These are phyloP conservation scores for Exophiala dermatitidis DNA, from an alignment of 2,329 filamentous ascomycete species.

Conservation along the genomic window DNA sequence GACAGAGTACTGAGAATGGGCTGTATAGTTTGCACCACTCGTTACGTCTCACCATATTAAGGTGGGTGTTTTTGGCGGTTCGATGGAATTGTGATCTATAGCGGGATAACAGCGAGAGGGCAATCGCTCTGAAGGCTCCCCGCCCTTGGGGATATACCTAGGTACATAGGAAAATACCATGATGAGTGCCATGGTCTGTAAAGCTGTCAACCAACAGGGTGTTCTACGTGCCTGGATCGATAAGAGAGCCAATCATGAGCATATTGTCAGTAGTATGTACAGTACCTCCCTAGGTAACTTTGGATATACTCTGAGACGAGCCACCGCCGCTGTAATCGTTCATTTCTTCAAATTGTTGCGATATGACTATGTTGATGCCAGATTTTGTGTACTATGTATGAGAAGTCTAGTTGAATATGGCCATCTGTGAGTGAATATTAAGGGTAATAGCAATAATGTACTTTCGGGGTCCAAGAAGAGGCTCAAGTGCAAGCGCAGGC, in stretches of 20 bases:
- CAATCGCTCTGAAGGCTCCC: too few species aligned
- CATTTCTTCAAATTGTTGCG: neutral
- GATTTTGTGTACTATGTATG: neutral
- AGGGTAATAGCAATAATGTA: too few species aligned
- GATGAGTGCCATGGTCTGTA: slow-evolving; percentile 8
- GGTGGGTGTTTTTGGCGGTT: neutral
- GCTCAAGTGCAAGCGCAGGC: too few species aligned
- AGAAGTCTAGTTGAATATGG: neutral
- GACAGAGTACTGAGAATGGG: slow-evolving; percentile 37
- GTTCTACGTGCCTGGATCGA: slow-evolving; percentile 17
- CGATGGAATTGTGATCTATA: too few species aligned
- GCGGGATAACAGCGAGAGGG: too few species aligned
- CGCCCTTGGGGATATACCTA: too few species aligned
- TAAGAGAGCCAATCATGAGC: slow-evolving; percentile 17
- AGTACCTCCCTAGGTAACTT: neutral
- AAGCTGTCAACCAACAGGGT: slow-evolving; percentile 9
- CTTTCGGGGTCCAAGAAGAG: too few species aligned
- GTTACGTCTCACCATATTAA: neutral
- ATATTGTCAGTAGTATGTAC: neutral
- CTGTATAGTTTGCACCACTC: neutral
- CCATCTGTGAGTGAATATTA: neutral
- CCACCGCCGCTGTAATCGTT: neutral
- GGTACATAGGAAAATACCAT: too few species aligned
- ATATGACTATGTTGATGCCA: neutral
- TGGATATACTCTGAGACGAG: slow-evolving; percentile 4